A percentile compares a stretch with the other conserved stretches of the same genome.
Evolutionary conservation across 192 early-diverging fungal species (phyloP).

Genomic region (Backusella liffmaniae): DNA sequence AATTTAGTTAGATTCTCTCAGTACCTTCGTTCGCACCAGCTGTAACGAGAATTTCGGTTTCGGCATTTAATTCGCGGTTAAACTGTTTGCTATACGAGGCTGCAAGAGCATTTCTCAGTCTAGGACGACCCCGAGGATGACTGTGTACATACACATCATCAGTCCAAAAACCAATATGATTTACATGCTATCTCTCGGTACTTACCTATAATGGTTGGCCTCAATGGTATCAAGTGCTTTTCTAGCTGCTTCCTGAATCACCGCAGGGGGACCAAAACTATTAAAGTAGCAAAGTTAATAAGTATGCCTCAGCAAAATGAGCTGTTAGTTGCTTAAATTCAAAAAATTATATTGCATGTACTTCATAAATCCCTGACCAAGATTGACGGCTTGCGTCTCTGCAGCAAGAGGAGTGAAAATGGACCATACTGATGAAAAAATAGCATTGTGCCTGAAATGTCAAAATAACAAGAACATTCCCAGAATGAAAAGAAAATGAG

Average conservation of each 20-base stretch:
- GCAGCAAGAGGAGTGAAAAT: constrained; percentile 86
- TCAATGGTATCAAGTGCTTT: constrained; percentile 61
- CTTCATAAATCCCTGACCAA: constrained; percentile 89
- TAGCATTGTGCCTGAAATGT: not conserved
- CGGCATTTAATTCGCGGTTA: constrained; percentile 66
- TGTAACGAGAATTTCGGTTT: constrained; percentile 82
- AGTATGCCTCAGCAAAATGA: not conserved
- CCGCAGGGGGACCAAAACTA: constrained; percentile 89
- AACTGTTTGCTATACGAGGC: constrained; percentile 71
- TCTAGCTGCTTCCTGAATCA: constrained; percentile 78
- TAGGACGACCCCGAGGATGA: constrained; percentile 63
- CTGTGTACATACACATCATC: constrained; percentile 17
- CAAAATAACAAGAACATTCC: not conserved
- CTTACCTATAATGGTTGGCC: constrained; percentile 85
- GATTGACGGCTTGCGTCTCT: constrained; percentile 84
- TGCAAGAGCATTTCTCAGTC: constrained; percentile 69
- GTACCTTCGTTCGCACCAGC: constrained; percentile 88
- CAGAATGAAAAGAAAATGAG: not conserved
- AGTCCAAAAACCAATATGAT: constrained; percentile 37
- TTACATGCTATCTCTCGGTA: not conserved
- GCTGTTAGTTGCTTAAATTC: not conserved
- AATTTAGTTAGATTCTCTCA: not conserved
- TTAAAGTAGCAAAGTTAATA: not conserved
- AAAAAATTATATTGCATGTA: constrained; percentile 23
- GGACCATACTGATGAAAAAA: constrained; percentile 62